Evolutionary conservation across 208 protist species (phyloP).

Genomic region (Leishmania braziliensis): DNA sequence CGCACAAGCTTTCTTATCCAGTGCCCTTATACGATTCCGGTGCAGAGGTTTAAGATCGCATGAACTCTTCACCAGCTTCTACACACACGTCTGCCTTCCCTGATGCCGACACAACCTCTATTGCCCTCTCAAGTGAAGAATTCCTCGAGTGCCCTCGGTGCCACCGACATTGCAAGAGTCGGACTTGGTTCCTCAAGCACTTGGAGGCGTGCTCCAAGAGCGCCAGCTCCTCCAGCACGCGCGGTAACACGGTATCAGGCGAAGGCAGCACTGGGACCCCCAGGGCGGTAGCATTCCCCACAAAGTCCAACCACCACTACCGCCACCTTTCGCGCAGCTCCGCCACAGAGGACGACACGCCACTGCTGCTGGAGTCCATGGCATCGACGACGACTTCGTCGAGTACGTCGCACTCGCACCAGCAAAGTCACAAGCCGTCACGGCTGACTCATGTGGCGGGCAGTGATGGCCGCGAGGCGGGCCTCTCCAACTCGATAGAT

Average conservation of each 20-base stretch:
- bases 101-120: constrained; percentile 3
- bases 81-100: constrained; percentile 5
- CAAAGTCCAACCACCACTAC: background rate
- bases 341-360: constrained; percentile 8
- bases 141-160: constrained; percentile 26
- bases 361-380: constrained; percentile 12
- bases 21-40: background rate
- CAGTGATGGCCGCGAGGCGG: background rate
- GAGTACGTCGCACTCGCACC: background rate
- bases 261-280: constrained; percentile 8
- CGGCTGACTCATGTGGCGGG: background rate
- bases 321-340: constrained; percentile 9
- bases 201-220: constrained; percentile 26
- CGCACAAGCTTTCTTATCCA: background rate
- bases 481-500: background rate
- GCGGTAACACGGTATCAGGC: constrained; percentile 2
- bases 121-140: background rate
- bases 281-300: background rate
- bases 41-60: background rate
- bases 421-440: constrained; percentile 7
- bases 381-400: constrained; percentile 3
- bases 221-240: background rate
- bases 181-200: constrained; percentile 32
- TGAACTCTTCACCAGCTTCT: constrained; percentile 13
- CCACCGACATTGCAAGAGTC: constrained; percentile 31